phyloP scores from a whole-genome alignment of 2,329 filamentous ascomycete genomes.

The Albifimbria verrucaria region DNA sequence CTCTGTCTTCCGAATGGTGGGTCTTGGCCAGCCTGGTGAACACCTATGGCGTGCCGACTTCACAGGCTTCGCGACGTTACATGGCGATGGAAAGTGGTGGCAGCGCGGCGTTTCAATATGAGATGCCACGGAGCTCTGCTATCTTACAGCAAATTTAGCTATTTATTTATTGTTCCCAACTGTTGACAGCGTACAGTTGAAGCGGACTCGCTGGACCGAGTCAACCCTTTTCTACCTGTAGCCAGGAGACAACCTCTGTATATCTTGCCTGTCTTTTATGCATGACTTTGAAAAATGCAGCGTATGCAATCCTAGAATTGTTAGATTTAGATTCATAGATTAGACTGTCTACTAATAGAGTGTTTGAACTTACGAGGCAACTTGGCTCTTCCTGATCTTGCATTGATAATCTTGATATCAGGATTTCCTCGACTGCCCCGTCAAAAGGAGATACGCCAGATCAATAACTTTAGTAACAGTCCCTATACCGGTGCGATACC shows the following conservation, averaged over 20 bases:
- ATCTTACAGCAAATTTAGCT: background rate
- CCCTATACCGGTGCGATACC: conserved; percentile 40
- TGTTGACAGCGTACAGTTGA: background rate
- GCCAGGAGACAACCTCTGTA: conserved; percentile 62
- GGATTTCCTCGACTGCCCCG: conserved; percentile 44
- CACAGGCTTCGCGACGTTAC: conserved; percentile 50
- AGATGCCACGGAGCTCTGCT: too few relatives aligned
- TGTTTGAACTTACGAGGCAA: conserved; percentile 52
- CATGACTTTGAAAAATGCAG: conserved; percentile 69
- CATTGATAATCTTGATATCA: conserved; percentile 54
- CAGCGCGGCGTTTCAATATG: conserved; percentile 33
- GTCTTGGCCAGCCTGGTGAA: conserved; percentile 59
- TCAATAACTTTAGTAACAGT: conserved; percentile 65
- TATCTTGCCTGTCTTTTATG: conserved; percentile 69
- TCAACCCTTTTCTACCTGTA: conserved; percentile 46
- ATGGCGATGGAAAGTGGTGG: conserved; percentile 62
- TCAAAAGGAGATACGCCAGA: conserved; percentile 62
- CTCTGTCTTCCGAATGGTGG: conserved; percentile 64
- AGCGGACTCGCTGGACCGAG: conserved; percentile 17
- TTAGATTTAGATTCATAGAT: conserved; percentile 6
- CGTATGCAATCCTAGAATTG: conserved; percentile 57
- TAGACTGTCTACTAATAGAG: too few relatives aligned
- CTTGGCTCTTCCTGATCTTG: conserved; percentile 56
- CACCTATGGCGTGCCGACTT: conserved; percentile 66
- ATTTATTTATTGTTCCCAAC: background rate